Evolutionary conservation across 2,329 filamentous ascomycete genomes (phyloP).

Genomic region (Pezicula carpinea): DNA sequence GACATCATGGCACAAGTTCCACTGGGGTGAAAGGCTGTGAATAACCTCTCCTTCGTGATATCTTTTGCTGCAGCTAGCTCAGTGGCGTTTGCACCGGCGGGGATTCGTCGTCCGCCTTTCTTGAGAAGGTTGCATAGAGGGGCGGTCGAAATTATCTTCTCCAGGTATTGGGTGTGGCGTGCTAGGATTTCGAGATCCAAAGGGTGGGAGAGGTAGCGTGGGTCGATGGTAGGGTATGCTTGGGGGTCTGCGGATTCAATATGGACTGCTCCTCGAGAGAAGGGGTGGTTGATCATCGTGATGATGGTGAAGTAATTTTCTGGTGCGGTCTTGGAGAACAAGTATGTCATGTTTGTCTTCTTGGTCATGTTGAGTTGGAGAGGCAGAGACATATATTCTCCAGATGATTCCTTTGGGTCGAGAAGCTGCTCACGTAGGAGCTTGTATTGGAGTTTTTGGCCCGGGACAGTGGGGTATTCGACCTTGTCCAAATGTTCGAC

Average conservation of each 20-base stretch:
- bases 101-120: neutral
- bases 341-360: slow-evolving; percentile 77
- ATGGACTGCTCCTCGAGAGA: slow-evolving; percentile 38
- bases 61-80: neutral
- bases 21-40: slow-evolving; percentile 40
- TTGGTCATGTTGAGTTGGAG: slow-evolving; percentile 23
- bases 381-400: slow-evolving; percentile 32
- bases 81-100: neutral
- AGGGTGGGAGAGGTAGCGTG: slow-evolving; percentile 2
- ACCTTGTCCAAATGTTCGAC: slow-evolving; percentile 32
- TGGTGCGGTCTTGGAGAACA: slow-evolving; percentile 45
- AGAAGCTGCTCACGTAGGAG: slow-evolving; percentile 42
- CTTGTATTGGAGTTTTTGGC: slow-evolving; percentile 69
- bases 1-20: slow-evolving; percentile 10
- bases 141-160: neutral
- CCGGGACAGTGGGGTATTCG: slow-evolving; percentile 25
- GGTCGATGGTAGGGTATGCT: slow-evolving; percentile 29
- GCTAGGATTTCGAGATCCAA: slow-evolving; percentile 6
- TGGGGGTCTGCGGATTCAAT: slow-evolving; percentile 32
- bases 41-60: neutral
- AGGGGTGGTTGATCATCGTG: slow-evolving; percentile 40
- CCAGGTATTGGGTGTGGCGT: neutral
- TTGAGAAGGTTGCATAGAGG: neutral
- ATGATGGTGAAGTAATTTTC: slow-evolving; percentile 48
- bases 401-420: slow-evolving; percentile 25